Evolutionary conservation across 2,329 filamentous ascomycete genomes (phyloP).

Genomic region (Colletotrichum spaethianum): DNA sequence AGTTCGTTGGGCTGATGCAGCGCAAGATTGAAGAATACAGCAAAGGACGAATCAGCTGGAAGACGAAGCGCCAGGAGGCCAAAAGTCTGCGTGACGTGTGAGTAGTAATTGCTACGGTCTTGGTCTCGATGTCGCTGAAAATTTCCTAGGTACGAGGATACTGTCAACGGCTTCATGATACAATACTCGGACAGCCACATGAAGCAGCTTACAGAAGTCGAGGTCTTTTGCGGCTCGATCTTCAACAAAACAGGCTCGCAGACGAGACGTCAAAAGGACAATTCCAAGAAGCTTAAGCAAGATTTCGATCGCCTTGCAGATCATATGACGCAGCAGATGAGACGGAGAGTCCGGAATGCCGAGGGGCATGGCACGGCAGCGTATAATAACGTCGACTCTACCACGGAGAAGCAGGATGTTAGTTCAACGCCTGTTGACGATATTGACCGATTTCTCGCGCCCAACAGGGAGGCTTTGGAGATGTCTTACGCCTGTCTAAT

Average conservation of each 20-base stretch:
- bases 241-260: conserved; percentile 65
- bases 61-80: conserved; percentile 53
- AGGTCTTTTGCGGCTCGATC: conserved; percentile 71
- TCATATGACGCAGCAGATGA: conserved; percentile 57
- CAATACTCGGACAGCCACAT: conserved; percentile 62
- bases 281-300: conserved; percentile 65
- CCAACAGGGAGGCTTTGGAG: conserved; percentile 48
- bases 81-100: conserved; percentile 63
- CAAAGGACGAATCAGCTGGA: conserved; percentile 50
- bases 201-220: conserved; percentile 62
- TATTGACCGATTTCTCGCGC: conserved; percentile 3
- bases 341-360: conserved; percentile 30
- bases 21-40: conserved; percentile 49
- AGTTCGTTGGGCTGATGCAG: conserved; percentile 52
- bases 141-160: conserved; percentile 60
- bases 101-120: conserved; percentile 33
- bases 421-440: conserved; percentile 15
- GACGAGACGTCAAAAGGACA: conserved; percentile 65
- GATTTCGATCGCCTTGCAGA: conserved; percentile 63
- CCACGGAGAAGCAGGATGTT: neutral
- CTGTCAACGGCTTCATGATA: conserved; percentile 57
- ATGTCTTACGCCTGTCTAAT: conserved; percentile 54
- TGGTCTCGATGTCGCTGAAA: neutral
- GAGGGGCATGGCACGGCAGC: conserved; percentile 39
- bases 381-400: conserved; percentile 32